Base-by-base conservation (phyloP, 2,329 filamentous ascomycete species). In the Sarocladium brachiariae region DNA sequence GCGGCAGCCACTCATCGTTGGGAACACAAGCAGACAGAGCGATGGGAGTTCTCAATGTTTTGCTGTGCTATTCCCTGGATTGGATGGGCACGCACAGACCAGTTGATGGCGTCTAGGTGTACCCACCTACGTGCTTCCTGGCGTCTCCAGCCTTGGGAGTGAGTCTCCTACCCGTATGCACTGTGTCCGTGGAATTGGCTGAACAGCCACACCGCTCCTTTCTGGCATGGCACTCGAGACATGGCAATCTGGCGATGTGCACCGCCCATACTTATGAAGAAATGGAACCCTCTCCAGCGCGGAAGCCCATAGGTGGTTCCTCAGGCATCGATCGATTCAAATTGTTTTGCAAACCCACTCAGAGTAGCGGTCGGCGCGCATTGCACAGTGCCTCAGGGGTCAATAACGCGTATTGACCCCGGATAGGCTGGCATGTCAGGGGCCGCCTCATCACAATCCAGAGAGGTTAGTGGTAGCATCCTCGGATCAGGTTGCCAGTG, bases 181-280 rank as follows among this genome's bases (percentile, higher is more conserved):
- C n/a, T n/a, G n/a, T n/a, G n/a, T n/a, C n/a, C n/a, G n/a, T n/a
- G n/a, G n/a, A n/a, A n/a, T n/a, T 33, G 7, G 27, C 9, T 4
- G n/a, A 11, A 31, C 16, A 47, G 43, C 43, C 43, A 47, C 43
- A 47, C 43, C 43, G 43, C 43, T 47, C 43, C 31, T 47, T 33
- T 33, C 7, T 47, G 21, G 39, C 6, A 27, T 45, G 21, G 39
- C 4, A 27, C 30, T 45, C 39, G 24, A 45, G 39, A 45, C 39
- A 45, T 45, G 39, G 39, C 39, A 45, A 45, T 45, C 39, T 45
- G 25, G 39, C n/a, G 24, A 25, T n/a, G 14, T n/a, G 27, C n/a
- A 21, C 9, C 21, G 16, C 27, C 10, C 27, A 47, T 47, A 21
- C 25, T 47, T 31, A 18, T 13, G 10, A 19, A 33, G 16, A 21